These are phyloP conservation scores for Aspergillus saccharolyticus DNA, from an alignment of 495 filamentous ascomycete species.

Conservation along the genomic window DNA sequence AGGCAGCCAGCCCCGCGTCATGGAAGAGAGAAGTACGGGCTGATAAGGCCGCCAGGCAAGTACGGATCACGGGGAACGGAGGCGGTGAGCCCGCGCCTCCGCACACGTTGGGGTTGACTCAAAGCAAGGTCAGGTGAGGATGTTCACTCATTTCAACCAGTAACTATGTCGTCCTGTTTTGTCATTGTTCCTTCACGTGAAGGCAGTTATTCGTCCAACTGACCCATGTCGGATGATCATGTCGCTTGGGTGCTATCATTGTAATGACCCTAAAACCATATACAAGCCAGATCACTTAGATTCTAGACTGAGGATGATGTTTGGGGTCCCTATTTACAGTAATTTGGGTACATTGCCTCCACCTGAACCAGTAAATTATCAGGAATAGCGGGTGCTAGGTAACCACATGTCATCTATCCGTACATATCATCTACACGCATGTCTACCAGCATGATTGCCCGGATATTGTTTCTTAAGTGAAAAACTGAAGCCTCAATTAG, in stretches of 20 bases:
- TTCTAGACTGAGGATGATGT: too few species aligned
- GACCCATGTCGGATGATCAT: conserved; percentile 12
- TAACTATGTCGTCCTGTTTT: background rate
- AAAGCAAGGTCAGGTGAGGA: conserved; percentile 11
- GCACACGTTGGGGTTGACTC: conserved; percentile 21
- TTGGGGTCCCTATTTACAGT: too few species aligned
- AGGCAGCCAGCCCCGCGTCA: conserved; percentile 26
- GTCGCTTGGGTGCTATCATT: background rate
- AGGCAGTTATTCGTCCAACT: background rate
- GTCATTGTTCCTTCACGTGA: conserved; percentile 6
- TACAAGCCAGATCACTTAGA: too few species aligned
- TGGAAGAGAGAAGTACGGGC: conserved; percentile 13
- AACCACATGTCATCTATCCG: too few species aligned
- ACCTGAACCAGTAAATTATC: conserved; percentile 20
- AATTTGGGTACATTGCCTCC: conserved; percentile 11
- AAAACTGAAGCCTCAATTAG: too few species aligned
- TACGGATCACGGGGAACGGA: conserved; percentile 29
- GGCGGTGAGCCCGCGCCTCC: conserved; percentile 31
- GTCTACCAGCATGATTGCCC: too few species aligned
- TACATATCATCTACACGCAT: too few species aligned
- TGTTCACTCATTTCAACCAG: background rate
- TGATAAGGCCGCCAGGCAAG: conserved; percentile 20
- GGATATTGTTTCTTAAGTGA: too few species aligned
- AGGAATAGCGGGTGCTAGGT: too few species aligned
- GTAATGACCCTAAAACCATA: too few species aligned